A percentile compares a stretch with the other conserved stretches of the same genome.
Conservation (phyloP, 176 grass and related monocot species). For the Tuctoria greenei region DNA sequence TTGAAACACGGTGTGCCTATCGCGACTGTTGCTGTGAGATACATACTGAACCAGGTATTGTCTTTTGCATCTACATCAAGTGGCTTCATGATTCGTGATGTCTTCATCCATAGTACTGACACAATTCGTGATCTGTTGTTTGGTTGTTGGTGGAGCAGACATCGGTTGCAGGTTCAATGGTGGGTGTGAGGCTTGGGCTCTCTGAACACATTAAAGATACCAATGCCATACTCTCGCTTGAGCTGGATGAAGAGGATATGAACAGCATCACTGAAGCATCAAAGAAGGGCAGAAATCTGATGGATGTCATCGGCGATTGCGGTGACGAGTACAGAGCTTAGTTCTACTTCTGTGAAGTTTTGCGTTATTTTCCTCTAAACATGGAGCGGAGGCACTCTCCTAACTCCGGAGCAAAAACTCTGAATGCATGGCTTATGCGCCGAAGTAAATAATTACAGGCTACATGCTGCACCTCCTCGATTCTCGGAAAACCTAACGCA, state of each 20-base stretch:
- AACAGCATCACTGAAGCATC: conserved; percentile 64
- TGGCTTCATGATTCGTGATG: background rate
- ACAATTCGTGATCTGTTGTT: background rate
- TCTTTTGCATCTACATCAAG: background rate
- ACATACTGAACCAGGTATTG: conserved; percentile 83
- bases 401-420: no score
- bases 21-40: conserved; percentile 78
- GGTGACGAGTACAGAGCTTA: conserved; percentile 84
- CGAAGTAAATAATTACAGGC: no score
- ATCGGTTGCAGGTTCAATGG: conserved; percentile 87
- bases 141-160: conserved; percentile 38
- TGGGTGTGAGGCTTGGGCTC: conserved; percentile 83
- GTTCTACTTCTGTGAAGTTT: background rate
- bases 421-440: no score
- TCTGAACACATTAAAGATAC: conserved; percentile 84
- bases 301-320: conserved; percentile 80
- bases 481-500: no score
- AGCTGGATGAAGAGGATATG: conserved; percentile 86
- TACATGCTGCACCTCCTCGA: no score
- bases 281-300: conserved; percentile 63
- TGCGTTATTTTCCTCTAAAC: background rate
- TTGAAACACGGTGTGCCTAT: conserved; percentile 82
- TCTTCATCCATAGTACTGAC: background rate
- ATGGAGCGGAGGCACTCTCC: background rate
- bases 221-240: conserved; percentile 65